Evolutionary conservation across 192 early-diverging fungal species (phyloP).

Genomic region (Oehlia diaphana): DNA sequence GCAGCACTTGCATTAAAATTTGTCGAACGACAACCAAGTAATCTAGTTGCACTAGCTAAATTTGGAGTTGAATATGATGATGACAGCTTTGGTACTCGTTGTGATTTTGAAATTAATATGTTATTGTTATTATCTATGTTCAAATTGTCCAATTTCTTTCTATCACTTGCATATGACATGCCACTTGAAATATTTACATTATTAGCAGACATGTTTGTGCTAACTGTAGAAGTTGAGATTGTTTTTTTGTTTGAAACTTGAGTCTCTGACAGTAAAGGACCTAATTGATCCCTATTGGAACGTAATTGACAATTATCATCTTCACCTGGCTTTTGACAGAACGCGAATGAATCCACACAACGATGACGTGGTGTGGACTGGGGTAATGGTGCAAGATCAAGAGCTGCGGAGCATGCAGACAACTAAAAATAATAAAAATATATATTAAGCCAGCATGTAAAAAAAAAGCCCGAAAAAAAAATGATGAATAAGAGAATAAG

Average conservation of each 20-base stretch:
- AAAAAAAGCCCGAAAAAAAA: background rate
- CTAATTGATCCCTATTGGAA: background rate
- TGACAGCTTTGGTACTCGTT: conserved; percentile 40
- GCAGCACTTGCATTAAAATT: background rate
- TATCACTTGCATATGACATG: conserved; percentile 36
- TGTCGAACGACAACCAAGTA: conserved; percentile 33
- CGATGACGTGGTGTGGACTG: conserved; percentile 43
- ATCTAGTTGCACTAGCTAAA: conserved; percentile 35
- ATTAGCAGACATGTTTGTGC: background rate
- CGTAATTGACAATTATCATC: background rate
- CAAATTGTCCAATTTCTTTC: conserved; percentile 39
- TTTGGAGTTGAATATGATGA: conserved; percentile 51
- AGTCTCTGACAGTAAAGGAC: background rate
- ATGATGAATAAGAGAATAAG: background rate
- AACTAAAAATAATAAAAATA: conserved; percentile 33
- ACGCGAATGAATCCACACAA: conserved; percentile 41
- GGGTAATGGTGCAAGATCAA: conserved; percentile 45
- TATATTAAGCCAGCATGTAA: background rate
- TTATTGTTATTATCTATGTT: conserved; percentile 30
- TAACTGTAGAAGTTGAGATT: background rate
- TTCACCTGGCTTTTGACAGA: conserved; percentile 30
- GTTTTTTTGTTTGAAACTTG: background rate
- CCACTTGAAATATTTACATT: conserved; percentile 30
- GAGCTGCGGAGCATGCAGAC: conserved; percentile 41
- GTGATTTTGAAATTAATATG: conserved; percentile 23